These are phyloP conservation scores for Volutella citrinella DNA, from an alignment of 2,329 filamentous ascomycete genomes.

Conservation along the genomic window DNA sequence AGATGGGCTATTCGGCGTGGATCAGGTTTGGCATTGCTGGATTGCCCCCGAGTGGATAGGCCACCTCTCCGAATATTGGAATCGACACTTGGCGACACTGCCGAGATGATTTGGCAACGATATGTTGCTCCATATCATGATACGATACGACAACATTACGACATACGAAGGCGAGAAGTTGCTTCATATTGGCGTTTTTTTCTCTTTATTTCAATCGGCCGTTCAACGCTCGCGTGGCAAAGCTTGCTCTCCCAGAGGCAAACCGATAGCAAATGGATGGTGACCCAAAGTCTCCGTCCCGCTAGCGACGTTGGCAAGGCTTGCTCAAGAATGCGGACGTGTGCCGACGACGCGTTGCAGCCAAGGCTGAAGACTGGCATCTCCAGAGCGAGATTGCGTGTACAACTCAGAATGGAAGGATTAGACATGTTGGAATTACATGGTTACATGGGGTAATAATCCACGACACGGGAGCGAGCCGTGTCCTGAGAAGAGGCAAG, in stretches of 20 bases:
- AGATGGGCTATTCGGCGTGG: constrained; percentile 13
- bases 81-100: constrained; percentile 8
- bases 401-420: constrained; percentile 28
- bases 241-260: too few relatives aligned
- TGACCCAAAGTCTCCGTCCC: too few relatives aligned
- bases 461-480: too few relatives aligned
- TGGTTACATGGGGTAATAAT: constrained; percentile 26
- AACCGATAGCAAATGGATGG: too few relatives aligned
- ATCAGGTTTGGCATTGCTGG: constrained; percentile 18
- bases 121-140: too few relatives aligned
- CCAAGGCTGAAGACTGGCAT: too few relatives aligned
- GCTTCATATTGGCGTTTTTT: constrained; percentile 21
- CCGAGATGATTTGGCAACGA: constrained; percentile 16
- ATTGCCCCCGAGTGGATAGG: constrained; percentile 20
- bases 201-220: constrained; percentile 17
- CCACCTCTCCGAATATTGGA: too few relatives aligned
- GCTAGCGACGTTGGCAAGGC: constrained; percentile 9
- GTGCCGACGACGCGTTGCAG: too few relatives aligned
- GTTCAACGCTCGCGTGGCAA: constrained; percentile 14
- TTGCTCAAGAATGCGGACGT: too few relatives aligned
- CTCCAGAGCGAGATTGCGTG: constrained; percentile 26
- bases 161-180: constrained; percentile 22
- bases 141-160: constrained; percentile 26
- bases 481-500: too few relatives aligned
- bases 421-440: constrained; percentile 27